These are phyloP conservation scores for Prunus mongolica DNA, from an alignment of 306 rosid genomes.

Conservation along the genomic window DNA sequence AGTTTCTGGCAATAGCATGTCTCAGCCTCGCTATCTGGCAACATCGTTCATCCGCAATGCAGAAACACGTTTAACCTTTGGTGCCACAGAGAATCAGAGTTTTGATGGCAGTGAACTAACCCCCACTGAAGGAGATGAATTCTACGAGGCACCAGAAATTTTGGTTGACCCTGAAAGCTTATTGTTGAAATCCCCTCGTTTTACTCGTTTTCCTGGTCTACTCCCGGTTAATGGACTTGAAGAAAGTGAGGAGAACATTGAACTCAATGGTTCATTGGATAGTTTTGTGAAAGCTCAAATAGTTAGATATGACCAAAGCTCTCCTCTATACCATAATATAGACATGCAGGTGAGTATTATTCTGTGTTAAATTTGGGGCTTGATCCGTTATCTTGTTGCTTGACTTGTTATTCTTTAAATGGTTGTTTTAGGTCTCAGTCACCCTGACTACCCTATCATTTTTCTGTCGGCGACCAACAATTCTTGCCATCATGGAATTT, in stretches of 20 bases:
- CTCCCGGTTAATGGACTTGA: constrained; percentile 56
- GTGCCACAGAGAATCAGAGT: constrained; percentile 30
- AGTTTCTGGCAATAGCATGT: constrained; percentile 42
- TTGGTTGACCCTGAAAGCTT: constrained; percentile 49
- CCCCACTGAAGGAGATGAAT: constrained; percentile 62
- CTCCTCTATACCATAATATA: constrained; percentile 59
- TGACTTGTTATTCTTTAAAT: constrained; percentile 14
- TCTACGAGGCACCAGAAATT: constrained; percentile 88
- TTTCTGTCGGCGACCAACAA: constrained; percentile 87
- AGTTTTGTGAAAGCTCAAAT: constrained; percentile 93
- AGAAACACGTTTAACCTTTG: constrained; percentile 43
- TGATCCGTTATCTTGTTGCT: constrained; percentile 5
- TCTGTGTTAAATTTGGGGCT: constrained; percentile 23
- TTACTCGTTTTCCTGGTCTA: constrained; percentile 70
- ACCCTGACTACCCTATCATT: constrained; percentile 85
- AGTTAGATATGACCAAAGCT: constrained; percentile 61
- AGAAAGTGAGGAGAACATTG: constrained; percentile 34
- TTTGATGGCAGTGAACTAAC: constrained; percentile 34
- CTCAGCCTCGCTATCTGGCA: constrained; percentile 76
- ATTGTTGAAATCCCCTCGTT: constrained; percentile 46
- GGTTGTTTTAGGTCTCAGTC: constrained; percentile 59
- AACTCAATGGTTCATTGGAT: constrained; percentile 51
- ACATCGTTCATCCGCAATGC: constrained; percentile 66
- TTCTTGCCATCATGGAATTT: constrained; percentile 86
- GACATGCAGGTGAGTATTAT: constrained; percentile 71